Evolutionary conservation across 345 rosid species (phyloP).

Genomic region (Turnera subulata): DNA sequence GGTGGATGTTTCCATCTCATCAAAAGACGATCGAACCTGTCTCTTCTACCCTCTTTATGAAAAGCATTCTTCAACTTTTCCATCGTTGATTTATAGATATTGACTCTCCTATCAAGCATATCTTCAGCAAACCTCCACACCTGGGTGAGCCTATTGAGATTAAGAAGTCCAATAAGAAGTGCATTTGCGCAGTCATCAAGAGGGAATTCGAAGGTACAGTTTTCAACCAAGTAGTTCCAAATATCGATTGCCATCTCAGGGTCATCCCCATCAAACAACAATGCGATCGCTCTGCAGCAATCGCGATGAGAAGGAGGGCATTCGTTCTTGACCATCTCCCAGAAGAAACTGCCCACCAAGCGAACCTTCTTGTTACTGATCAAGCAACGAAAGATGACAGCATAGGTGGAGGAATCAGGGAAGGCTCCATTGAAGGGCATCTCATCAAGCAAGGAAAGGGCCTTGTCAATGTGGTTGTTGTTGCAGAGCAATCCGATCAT

Average conservation of each 20-base stretch:
- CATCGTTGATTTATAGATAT: conserved; percentile 41
- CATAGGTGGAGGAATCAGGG: conserved; percentile 46
- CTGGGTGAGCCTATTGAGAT: conserved; percentile 43
- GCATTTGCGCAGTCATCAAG: conserved; percentile 43
- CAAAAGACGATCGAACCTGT: conserved; percentile 38
- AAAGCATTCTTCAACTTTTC: conserved; percentile 39
- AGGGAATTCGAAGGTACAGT: conserved; percentile 28
- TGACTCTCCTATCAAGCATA: conserved; percentile 44
- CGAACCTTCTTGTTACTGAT: conserved; percentile 41
- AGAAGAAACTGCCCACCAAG: conserved; percentile 36
- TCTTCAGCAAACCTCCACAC: conserved; percentile 40
- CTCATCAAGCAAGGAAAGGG: conserved; percentile 43
- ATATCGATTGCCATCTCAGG: conserved; percentile 54
- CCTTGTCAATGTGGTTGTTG: conserved; percentile 33
- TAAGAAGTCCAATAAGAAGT: conserved; percentile 43
- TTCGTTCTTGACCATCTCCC: conserved; percentile 59
- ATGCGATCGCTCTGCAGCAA: conserved; percentile 39
- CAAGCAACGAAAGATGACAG: conserved; percentile 45
- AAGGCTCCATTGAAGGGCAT: conserved; percentile 52
- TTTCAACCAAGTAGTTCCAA: conserved; percentile 53
- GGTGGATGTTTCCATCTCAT: conserved; percentile 42
- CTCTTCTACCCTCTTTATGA: conserved; percentile 35
- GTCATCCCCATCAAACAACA: conserved; percentile 43
- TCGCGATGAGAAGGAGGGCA: conserved; percentile 36
- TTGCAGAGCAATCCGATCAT: conserved; percentile 45